phyloP scores from a whole-genome alignment of 169 alveolate genomes.

The Plasmodium adleri region DNA sequence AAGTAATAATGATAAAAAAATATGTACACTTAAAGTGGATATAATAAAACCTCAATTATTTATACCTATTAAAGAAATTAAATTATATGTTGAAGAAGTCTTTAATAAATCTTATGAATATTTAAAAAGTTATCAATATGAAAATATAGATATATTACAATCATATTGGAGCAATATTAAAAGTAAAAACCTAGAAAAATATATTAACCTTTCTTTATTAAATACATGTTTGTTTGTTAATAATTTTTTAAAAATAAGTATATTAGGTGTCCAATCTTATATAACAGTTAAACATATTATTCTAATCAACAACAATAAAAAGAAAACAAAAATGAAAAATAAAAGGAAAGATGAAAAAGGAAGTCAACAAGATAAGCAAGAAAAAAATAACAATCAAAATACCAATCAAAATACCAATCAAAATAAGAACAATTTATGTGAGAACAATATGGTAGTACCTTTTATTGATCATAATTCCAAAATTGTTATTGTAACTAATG shows the following conservation, averaged over 20 bases:
- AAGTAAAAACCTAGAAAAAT: slow-evolving; percentile 61
- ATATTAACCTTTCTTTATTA: slow-evolving; percentile 65
- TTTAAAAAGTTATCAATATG: slow-evolving; percentile 26
- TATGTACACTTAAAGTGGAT: neutral
- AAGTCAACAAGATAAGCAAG: neutral
- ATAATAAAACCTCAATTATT: slow-evolving; percentile 27
- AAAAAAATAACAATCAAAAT: too few relatives aligned
- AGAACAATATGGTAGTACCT: slow-evolving; percentile 21
- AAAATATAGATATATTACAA: slow-evolving; percentile 30
- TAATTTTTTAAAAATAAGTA: slow-evolving; percentile 26
- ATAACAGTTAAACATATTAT: slow-evolving; percentile 9
- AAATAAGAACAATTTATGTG: neutral
- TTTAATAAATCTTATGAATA: slow-evolving; percentile 30
- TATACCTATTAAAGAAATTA: slow-evolving; percentile 46
- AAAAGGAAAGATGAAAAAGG: neutral
- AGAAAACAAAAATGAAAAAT: slow-evolving; percentile 12
- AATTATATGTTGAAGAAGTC: slow-evolving; percentile 33
- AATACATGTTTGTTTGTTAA: slow-evolving; percentile 48
- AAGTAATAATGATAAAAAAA: neutral
- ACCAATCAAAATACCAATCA: too few relatives aligned
- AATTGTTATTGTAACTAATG: slow-evolving; percentile 20
- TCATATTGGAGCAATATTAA: slow-evolving; percentile 54
- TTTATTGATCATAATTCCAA: slow-evolving; percentile 24
- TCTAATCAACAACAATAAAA: neutral
- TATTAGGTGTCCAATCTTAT: slow-evolving; percentile 38